Base-by-base conservation (phyloP, 75 land plant species). In the Pinus albicaulis region DNA sequence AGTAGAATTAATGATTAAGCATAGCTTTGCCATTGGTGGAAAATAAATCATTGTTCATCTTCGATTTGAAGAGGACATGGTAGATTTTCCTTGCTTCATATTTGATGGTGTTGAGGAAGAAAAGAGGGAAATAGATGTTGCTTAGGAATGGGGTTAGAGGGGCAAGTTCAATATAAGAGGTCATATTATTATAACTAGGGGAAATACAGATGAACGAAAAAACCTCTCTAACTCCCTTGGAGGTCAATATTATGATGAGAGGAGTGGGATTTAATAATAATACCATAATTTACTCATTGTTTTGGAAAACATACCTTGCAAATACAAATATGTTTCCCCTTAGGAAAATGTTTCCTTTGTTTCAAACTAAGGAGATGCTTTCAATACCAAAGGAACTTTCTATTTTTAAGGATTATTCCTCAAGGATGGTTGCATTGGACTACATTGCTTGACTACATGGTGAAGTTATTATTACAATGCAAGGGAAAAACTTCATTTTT, bases 241-340 rank as follows among this genome's bases (percentile, higher is more conserved):
- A 98, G 98, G 99, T 97, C 1, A 98, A 95, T 17, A 97, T 97
- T 98, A 97, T 97, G 92, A 87, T 97, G 19, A 84, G 95, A 55
- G 98, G 98, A n/a, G 92, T 97, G 93, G 99, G 99, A 55, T 94
- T 94, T 73, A 85, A 87, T 52, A 97, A 92, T 65, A 83, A 78
- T 38, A 97, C 98, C 11, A 86, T 87, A 19, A 80, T 97, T 34
- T 97, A 82, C 76, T 83, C 92, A 81, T 98, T 98, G 58, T 87
- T 98, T 62, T 98, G 98, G 44, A 90, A 85, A 77, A 94, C 94
- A 53, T 97, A 97, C 77, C 90, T 86, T 75, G 98, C 86, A 59
- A 91, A 89, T 48, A 87, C 84, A 79, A 89, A 86, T 75, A 92
- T 97, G 98, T 89, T 86, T 17, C 98, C 99, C 36, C n/a, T n/a